phyloP scores from a whole-genome alignment of 2,329 filamentous ascomycete species.

The Biscogniauxia marginata region DNA sequence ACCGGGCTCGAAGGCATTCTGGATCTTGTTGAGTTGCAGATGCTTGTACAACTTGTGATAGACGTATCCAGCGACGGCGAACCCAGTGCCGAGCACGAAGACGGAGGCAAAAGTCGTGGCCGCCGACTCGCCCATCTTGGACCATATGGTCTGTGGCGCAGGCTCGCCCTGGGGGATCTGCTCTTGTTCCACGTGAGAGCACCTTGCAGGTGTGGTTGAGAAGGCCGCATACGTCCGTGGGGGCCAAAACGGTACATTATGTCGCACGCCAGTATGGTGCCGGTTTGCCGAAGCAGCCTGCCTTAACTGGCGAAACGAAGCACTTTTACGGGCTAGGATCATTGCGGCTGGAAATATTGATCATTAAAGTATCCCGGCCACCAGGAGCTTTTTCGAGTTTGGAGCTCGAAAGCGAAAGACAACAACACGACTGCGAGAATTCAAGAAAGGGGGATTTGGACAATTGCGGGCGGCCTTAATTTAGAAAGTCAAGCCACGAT shows the following conservation, averaged over 20 bases:
- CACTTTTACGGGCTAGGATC: neutral
- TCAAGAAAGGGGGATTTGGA: neutral
- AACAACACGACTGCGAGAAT: neutral
- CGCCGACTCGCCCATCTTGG: conserved; percentile 71
- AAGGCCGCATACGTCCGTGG: neutral
- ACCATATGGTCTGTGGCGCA: conserved; percentile 36
- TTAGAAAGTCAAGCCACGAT: neutral
- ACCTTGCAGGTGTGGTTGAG: neutral
- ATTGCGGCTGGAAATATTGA: neutral
- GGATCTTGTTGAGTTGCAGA: conserved; percentile 88
- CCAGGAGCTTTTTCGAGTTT: too few species aligned
- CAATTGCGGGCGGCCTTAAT: neutral
- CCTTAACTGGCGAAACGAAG: neutral
- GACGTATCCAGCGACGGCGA: conserved; percentile 66
- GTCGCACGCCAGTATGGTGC: neutral
- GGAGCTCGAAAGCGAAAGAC: neutral
- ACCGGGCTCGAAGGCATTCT: conserved; percentile 85
- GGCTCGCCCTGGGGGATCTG: neutral
- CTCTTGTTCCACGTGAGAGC: neutral
- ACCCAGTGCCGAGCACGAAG: conserved; percentile 64
- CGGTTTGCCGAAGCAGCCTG: neutral
- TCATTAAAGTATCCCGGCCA: too few species aligned
- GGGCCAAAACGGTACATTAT: neutral
- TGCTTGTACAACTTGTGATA: conserved; percentile 88
- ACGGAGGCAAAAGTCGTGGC: conserved; percentile 76